Percentiles rank a stretch among this genome's conserved stretches.
Conservation (phyloP, 345 rosid genomes). For the Gynandropsis gynandra region DNA sequence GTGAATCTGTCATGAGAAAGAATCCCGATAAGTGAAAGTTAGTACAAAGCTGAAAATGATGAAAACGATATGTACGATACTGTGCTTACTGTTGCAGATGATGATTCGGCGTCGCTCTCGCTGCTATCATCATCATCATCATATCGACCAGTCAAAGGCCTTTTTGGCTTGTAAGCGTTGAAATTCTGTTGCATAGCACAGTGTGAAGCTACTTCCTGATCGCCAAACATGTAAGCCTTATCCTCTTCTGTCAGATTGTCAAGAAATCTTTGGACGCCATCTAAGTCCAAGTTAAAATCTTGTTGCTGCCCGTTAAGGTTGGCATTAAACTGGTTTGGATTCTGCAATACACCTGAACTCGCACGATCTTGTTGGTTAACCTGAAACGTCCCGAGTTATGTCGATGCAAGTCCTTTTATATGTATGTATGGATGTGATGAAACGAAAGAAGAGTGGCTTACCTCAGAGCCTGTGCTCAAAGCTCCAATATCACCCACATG, state of each 20-base stretch:
- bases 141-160: conserved; percentile 11
- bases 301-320: neutral
- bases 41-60: too few relatives aligned
- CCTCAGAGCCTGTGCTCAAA: conserved; percentile 7
- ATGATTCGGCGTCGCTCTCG: neutral
- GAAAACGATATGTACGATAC: too few relatives aligned
- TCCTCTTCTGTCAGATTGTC: neutral
- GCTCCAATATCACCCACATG: neutral
- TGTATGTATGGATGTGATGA: neutral
- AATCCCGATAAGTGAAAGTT: too few relatives aligned
- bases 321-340: neutral
- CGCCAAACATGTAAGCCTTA: neutral
- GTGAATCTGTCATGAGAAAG: neutral
- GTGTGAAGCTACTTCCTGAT: neutral
- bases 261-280: neutral
- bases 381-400: neutral
- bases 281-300: neutral
- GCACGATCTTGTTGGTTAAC: neutral
- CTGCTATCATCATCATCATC: conserved; percentile 9
- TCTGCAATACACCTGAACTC: neutral
- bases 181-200: conserved; percentile 6
- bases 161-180: conserved; percentile 12
- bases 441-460: neutral
- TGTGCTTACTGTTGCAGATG: conserved; percentile 18
- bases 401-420: neutral